Percentiles rank a stretch among this genome's conserved stretches.
These are phyloP conservation scores for Crithidia expoeki DNA, from an alignment of 208 protist genomes.

Conservation along the genomic window DNA sequence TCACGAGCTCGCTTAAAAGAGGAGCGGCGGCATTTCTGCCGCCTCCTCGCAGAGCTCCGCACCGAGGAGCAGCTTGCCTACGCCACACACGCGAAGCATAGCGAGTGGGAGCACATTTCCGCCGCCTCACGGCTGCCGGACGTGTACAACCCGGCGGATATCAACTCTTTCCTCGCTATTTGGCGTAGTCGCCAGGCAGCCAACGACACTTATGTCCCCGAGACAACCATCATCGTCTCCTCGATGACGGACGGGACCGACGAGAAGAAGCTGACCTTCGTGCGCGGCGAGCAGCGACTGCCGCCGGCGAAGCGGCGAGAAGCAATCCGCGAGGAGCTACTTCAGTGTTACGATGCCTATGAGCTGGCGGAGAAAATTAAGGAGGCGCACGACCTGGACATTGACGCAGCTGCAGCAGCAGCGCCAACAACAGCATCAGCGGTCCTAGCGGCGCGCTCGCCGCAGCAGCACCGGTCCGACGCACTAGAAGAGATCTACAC, in stretches of 20 bases:
- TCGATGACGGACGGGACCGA: not conserved
- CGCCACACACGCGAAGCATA: constrained; percentile 81
- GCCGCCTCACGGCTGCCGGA: constrained; percentile 75
- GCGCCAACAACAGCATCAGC: not conserved
- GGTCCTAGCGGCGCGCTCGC: not conserved
- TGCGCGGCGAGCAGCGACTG: constrained; percentile 68
- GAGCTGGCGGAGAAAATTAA: constrained; percentile 74
- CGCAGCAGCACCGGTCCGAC: constrained; percentile 18
- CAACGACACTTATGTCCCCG: constrained; percentile 24
- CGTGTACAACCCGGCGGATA: constrained; percentile 79
- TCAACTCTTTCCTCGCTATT: constrained; percentile 88
- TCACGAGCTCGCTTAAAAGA: constrained; percentile 67
- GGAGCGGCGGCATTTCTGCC: constrained; percentile 50
- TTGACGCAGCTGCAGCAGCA: constrained; percentile 2
- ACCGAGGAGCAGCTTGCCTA: constrained; percentile 71
- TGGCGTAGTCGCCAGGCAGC: constrained; percentile 70
- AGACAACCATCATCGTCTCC: constrained; percentile 45
- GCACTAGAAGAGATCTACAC: constrained; percentile 62
- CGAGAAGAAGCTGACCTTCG: constrained; percentile 34
- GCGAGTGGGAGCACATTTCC: constrained; percentile 67
- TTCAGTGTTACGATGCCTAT: constrained; percentile 72
- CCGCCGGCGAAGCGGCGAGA: constrained; percentile 43
- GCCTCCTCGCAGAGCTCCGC: constrained; percentile 41
- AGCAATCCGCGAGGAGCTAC: constrained; percentile 62
- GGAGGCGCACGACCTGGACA: constrained; percentile 48